phyloP scores from a whole-genome alignment of 2,329 filamentous ascomycete species.

The Dothistroma septosporum region DNA sequence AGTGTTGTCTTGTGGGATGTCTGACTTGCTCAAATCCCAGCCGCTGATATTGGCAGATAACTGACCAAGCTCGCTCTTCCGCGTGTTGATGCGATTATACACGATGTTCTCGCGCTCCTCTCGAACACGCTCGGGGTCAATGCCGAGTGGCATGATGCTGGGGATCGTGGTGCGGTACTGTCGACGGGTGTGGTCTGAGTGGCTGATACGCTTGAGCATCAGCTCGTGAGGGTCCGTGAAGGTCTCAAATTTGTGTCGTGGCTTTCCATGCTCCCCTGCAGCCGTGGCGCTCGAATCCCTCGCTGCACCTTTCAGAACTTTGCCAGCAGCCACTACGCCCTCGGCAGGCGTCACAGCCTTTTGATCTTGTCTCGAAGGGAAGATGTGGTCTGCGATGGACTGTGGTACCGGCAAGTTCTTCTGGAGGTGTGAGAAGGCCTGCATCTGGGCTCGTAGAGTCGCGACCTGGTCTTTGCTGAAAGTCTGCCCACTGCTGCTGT shows the following conservation, averaged over 20 bases:
- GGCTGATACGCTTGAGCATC: slow-evolving; percentile 62
- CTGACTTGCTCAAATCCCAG: slow-evolving; percentile 71
- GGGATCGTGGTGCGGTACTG: slow-evolving; percentile 76
- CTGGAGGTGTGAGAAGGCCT: slow-evolving; percentile 83
- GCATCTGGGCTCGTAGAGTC: slow-evolving; percentile 78
- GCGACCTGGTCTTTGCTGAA: slow-evolving; percentile 73
- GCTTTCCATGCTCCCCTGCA: slow-evolving; percentile 35
- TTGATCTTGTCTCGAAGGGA: slow-evolving; percentile 63
- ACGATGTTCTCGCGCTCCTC: slow-evolving; percentile 84
- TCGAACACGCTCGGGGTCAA: slow-evolving; percentile 80
- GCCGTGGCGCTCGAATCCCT: slow-evolving; percentile 39
- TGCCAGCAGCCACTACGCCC: slow-evolving; percentile 40
- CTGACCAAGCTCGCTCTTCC: slow-evolving; percentile 78
- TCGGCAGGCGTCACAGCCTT: slow-evolving; percentile 42
- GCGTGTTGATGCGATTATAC: slow-evolving; percentile 82
- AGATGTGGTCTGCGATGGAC: slow-evolving; percentile 77
- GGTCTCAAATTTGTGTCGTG: slow-evolving; percentile 59
- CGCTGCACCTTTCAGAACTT: slow-evolving; percentile 52
- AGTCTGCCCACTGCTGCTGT: slow-evolving; percentile 20
- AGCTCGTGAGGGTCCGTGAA: slow-evolving; percentile 68
- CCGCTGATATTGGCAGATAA: slow-evolving; percentile 80
- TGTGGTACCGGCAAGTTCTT: slow-evolving; percentile 80
- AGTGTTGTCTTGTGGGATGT: slow-evolving; percentile 69
- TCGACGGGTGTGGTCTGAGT: slow-evolving; percentile 71
- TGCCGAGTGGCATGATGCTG: slow-evolving; percentile 79